Percentiles rank a stretch among this genome's conserved stretches.
Evolutionary conservation across 768 basidiomycete species (phyloP).

Genomic region (Gymnopilus junonius): DNA sequence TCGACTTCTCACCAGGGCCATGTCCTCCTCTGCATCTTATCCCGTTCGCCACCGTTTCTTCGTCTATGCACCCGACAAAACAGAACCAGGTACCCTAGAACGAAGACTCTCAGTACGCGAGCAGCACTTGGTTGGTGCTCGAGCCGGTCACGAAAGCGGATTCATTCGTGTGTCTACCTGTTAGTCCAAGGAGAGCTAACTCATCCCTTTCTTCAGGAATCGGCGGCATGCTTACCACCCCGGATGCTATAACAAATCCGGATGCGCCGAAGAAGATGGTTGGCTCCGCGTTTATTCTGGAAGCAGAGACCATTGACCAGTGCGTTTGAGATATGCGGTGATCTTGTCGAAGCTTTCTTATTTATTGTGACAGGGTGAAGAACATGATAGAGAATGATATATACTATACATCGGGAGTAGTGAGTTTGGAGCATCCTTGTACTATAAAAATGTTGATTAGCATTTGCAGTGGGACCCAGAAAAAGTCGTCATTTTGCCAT

Average conservation of each 20-base stretch:
- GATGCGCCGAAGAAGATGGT: slow-evolving; percentile 57
- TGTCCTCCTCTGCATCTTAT: slow-evolving; percentile 25
- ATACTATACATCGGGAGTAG: slow-evolving; percentile 47
- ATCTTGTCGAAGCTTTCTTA: slow-evolving; percentile 19
- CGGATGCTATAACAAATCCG: slow-evolving; percentile 55
- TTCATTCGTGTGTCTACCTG: slow-evolving; percentile 49
- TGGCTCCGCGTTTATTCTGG: slow-evolving; percentile 60
- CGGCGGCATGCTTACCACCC: slow-evolving; percentile 61
- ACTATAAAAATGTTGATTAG: not conserved
- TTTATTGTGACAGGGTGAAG: slow-evolving; percentile 35
- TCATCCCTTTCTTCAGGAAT: slow-evolving; percentile 43
- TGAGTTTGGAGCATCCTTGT: slow-evolving; percentile 7
- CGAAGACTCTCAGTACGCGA: slow-evolving; percentile 61
- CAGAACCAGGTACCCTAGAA: slow-evolving; percentile 58
- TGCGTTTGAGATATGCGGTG: slow-evolving; percentile 22
- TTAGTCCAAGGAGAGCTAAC: not conserved
- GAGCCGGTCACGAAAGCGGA: slow-evolving; percentile 44
- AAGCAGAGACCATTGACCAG: slow-evolving; percentile 58
- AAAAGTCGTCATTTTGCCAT: slow-evolving; percentile 54
- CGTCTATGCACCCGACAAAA: slow-evolving; percentile 71
- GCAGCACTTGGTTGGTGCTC: slow-evolving; percentile 53
- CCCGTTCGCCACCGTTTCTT: slow-evolving; percentile 36
- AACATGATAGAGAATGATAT: slow-evolving; percentile 43
- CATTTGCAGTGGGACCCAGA: slow-evolving; percentile 61
- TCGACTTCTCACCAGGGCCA: slow-evolving; percentile 28